Evolutionary conservation across 768 basidiomycete species (phyloP).

Genomic region (Chalciporus pseudorubinellus): DNA sequence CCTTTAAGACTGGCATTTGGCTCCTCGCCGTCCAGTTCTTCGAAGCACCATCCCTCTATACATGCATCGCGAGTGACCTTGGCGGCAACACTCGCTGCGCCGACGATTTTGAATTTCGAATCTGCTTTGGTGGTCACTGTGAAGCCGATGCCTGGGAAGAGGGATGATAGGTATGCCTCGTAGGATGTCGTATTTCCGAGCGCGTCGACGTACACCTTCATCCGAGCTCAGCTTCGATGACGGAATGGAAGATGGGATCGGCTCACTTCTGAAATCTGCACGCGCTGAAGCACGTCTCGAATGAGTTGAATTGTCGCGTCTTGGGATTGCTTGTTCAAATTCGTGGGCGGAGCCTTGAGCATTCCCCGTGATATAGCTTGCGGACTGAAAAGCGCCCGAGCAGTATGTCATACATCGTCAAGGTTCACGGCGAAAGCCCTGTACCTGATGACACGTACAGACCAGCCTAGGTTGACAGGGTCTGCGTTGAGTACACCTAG

Average conservation of each 20-base stretch:
- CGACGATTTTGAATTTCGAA: slow-evolving; percentile 93
- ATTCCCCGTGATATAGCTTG: slow-evolving; percentile 90
- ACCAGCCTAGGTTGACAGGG: slow-evolving; percentile 73
- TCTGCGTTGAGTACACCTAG: slow-evolving; percentile 68
- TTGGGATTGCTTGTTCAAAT: slow-evolving; percentile 86
- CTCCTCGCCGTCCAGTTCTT: slow-evolving; percentile 46
- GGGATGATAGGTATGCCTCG: slow-evolving; percentile 72
- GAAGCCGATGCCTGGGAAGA: slow-evolving; percentile 84
- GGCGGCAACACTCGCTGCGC: slow-evolving; percentile 96
- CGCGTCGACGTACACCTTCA: slow-evolving; percentile 92
- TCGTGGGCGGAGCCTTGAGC: slow-evolving; percentile 78
- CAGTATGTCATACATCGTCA: slow-evolving; percentile 1
- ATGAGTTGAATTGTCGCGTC: slow-evolving; percentile 90
- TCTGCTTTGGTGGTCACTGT: slow-evolving; percentile 94
- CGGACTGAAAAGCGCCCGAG: slow-evolving; percentile 50
- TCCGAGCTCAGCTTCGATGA: background rate
- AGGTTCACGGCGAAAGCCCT: background rate
- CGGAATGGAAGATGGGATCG: background rate
- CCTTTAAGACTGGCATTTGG: slow-evolving; percentile 7
- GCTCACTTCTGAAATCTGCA: slow-evolving; percentile 73
- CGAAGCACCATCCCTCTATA: slow-evolving; percentile 81
- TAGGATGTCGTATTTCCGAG: slow-evolving; percentile 86
- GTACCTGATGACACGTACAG: slow-evolving; percentile 74
- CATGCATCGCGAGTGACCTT: slow-evolving; percentile 95
- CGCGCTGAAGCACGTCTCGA: slow-evolving; percentile 75